Evolutionary conservation across 192 early-diverging fungal species (phyloP).

Genomic region (Funneliformis geosporum): DNA sequence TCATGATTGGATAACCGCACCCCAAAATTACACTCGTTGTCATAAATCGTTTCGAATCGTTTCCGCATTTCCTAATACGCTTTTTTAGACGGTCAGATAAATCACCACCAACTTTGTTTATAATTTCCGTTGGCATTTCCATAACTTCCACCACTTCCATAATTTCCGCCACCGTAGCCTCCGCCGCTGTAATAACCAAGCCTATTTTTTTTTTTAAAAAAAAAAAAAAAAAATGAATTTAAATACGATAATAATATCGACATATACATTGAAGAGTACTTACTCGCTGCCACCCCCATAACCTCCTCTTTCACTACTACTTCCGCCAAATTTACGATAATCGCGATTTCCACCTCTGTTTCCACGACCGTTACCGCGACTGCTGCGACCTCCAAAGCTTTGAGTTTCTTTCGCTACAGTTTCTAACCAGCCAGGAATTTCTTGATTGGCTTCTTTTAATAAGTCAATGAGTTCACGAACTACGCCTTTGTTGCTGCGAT

Average conservation of each 20-base stretch:
- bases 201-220: background rate
- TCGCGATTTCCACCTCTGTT: constrained; percentile 43
- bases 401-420: constrained; percentile 64
- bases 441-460: constrained; percentile 92
- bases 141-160: constrained; percentile 25
- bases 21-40: constrained; percentile 11
- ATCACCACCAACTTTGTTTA: constrained; percentile 34
- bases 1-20: constrained; percentile 20
- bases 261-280: too few species aligned
- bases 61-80: constrained; percentile 14
- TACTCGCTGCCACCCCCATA: constrained; percentile 41
- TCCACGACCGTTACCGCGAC: constrained; percentile 62
- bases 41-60: background rate
- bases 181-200: constrained; percentile 36
- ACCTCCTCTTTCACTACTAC: constrained; percentile 46
- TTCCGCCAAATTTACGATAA: constrained; percentile 40
- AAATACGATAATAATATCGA: too few species aligned
- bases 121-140: constrained; percentile 27
- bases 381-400: constrained; percentile 46
- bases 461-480: constrained; percentile 85
- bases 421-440: constrained; percentile 82
- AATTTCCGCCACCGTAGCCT: constrained; percentile 6
- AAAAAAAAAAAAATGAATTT: constrained; percentile 3
- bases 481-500: constrained; percentile 80
- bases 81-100: constrained; percentile 24